Conservation (phyloP, 2,329 filamentous ascomycete genomes). For the Fusarium anthophilum region DNA sequence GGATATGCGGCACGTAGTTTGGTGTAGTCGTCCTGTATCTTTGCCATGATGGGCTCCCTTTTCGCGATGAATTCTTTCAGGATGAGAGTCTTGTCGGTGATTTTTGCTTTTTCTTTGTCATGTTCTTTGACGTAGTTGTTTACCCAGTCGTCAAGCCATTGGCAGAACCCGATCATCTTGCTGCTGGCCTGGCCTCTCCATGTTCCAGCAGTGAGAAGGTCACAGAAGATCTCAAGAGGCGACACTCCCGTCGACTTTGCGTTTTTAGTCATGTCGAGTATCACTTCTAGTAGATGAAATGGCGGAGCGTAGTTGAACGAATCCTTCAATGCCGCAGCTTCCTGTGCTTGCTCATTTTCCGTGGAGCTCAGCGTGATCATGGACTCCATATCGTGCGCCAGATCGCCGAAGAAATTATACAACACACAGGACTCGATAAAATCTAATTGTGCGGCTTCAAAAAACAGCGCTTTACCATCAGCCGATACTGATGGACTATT, state of each 20-base stretch:
- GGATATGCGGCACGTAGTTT: neutral
- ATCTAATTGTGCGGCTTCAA: neutral
- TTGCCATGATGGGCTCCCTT: neutral
- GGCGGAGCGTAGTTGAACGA: neutral
- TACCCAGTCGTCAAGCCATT: neutral
- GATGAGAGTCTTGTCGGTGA: accelerated
- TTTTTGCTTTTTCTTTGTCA: neutral
- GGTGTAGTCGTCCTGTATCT: neutral
- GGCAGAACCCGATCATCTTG: neutral
- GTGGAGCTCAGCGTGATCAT: neutral
- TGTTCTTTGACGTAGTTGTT: neutral
- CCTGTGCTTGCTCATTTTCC: neutral
- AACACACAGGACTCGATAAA: neutral
- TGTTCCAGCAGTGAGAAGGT: neutral
- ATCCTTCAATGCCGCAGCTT: neutral
- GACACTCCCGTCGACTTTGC: accelerated
- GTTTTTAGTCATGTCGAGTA: neutral
- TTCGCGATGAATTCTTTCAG: neutral
- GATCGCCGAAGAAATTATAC: neutral
- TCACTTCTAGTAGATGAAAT: neutral
- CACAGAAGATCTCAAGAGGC: neutral
- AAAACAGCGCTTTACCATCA: neutral
- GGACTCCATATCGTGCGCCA: neutral
- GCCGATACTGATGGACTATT: neutral
- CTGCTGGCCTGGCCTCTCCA: accelerated